These are phyloP conservation scores for Globisporangium lucens DNA, from an alignment of 352 stramenopile species.

Conservation along the genomic window DNA sequence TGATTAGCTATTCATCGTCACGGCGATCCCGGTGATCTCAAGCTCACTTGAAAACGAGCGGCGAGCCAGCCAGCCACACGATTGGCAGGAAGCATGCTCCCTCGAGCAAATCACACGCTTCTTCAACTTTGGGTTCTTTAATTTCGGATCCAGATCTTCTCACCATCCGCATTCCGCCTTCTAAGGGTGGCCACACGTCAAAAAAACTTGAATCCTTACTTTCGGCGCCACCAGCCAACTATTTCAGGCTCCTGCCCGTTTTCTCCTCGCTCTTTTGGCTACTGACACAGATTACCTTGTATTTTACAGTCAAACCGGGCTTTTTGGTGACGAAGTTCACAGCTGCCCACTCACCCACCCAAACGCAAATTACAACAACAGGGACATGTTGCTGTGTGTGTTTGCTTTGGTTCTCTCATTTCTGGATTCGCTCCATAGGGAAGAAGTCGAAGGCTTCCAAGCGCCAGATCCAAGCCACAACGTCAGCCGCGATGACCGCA, in stretches of 20 bases:
- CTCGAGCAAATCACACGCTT: not conserved
- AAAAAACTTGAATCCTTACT: conserved; percentile 18
- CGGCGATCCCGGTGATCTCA: not conserved
- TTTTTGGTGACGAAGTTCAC: conserved; percentile 1
- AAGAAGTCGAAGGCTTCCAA: conserved; percentile 11
- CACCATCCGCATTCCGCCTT: not conserved
- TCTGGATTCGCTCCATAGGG: conserved; percentile 10
- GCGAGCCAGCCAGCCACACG: not conserved
- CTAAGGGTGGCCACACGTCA: not conserved
- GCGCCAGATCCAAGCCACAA: not conserved
- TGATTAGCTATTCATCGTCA: not conserved
- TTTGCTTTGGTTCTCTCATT: conserved; percentile 10
- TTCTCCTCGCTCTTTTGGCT: not conserved
- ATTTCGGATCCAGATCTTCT: not conserved
- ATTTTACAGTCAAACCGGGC: not conserved
- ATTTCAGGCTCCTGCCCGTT: not conserved
- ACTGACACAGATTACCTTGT: not conserved
- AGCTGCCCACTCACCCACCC: not conserved
- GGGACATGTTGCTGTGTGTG: not conserved
- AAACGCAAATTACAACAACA: not conserved
- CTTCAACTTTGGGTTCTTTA: not conserved
- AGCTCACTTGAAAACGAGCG: not conserved
- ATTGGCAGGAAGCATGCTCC: conserved; percentile 7
- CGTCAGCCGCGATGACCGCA: not conserved
- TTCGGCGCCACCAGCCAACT: not conserved